Conservation (phyloP, 2,329 filamentous ascomycete genomes). For the Neospermospora avenae region DNA sequence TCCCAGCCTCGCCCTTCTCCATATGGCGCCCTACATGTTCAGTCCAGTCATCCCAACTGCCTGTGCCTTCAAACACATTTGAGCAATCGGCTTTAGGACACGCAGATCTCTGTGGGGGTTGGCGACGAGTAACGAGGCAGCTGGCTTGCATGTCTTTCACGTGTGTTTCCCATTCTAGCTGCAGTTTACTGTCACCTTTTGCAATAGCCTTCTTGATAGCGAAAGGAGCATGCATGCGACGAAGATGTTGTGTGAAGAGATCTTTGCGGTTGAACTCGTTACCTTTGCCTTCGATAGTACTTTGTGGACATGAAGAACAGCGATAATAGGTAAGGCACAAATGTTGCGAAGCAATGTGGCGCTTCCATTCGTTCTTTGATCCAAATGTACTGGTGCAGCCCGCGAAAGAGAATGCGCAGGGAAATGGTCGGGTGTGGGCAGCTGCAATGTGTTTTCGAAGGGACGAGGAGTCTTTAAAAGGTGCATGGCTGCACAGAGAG, state of each 20-base stretch:
- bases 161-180: slow-evolving; percentile 60
- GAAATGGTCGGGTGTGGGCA: slow-evolving; percentile 70
- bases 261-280: slow-evolving; percentile 92
- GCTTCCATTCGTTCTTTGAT: slow-evolving; percentile 97
- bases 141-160: slow-evolving; percentile 69
- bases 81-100: slow-evolving; percentile 71
- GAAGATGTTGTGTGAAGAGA: slow-evolving; percentile 89
- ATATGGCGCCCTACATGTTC: slow-evolving; percentile 91
- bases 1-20: slow-evolving; percentile 64
- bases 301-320: slow-evolving; percentile 58
- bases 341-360: slow-evolving; percentile 89
- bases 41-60: slow-evolving; percentile 85
- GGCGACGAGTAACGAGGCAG: slow-evolving; percentile 68
- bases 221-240: slow-evolving; percentile 84
- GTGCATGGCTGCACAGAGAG: slow-evolving; percentile 58
- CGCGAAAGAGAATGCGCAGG: slow-evolving; percentile 81
- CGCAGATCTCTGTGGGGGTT: slow-evolving; percentile 67
- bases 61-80: slow-evolving; percentile 64
- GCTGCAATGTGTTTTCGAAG: slow-evolving; percentile 65
- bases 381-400: slow-evolving; percentile 81
- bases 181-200: slow-evolving; percentile 57
- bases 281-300: slow-evolving; percentile 52
- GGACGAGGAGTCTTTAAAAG: slow-evolving; percentile 65
- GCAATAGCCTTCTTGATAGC: slow-evolving; percentile 56
- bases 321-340: slow-evolving; percentile 66